Percentiles rank a stretch among this genome's conserved stretches.
Evolutionary conservation across 2,329 filamentous ascomycete genomes (phyloP).

Genomic region (Nothophaeocryptopus gaeumannii): DNA sequence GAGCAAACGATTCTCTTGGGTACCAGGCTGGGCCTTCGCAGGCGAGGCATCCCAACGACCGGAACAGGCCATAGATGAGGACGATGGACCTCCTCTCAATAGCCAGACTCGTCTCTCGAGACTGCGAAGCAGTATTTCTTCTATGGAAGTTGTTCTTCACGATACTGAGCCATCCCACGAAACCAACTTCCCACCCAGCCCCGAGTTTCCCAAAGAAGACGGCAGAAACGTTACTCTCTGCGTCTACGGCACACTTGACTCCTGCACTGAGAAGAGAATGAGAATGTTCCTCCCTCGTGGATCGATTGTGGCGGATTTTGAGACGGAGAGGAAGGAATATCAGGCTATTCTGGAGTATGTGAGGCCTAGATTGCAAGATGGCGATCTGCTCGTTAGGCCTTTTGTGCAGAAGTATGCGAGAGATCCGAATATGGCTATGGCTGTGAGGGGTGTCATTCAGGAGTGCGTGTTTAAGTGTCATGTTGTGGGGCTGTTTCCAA

Average conservation of each 20-base stretch:
- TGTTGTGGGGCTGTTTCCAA: conserved; percentile 11
- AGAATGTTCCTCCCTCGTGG: conserved; percentile 5
- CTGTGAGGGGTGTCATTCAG: conserved; percentile 11
- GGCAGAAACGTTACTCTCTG: conserved; percentile 2
- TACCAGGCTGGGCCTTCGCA: conserved; percentile 10
- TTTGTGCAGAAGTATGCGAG: conserved; percentile 10
- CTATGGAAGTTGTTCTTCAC: conserved; percentile 7
- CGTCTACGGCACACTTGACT: conserved; percentile 12
- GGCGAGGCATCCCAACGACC: conserved; percentile 1
- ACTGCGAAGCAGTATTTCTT: conserved; percentile 6
- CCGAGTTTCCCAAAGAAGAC: conserved; percentile 4
- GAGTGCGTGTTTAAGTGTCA: conserved; percentile 15
- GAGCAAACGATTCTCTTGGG: conserved; percentile 14
- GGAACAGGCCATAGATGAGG: background rate
- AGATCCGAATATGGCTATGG: conserved; percentile 9
- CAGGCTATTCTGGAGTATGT: conserved; percentile 9
- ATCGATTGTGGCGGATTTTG: conserved; percentile 5
- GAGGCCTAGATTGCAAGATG: conserved; percentile 6
- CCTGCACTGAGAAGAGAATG: background rate
- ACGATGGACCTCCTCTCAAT: background rate
- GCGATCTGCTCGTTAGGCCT: conserved; percentile 12
- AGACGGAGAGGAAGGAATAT: background rate
- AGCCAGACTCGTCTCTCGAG: conserved; percentile 7
- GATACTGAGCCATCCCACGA: conserved; percentile 11
- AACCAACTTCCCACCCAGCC: conserved; percentile 6